These are phyloP conservation scores for Cinnamomum chago DNA, from an alignment of 164 flowering plant species.

Conservation along the genomic window DNA sequence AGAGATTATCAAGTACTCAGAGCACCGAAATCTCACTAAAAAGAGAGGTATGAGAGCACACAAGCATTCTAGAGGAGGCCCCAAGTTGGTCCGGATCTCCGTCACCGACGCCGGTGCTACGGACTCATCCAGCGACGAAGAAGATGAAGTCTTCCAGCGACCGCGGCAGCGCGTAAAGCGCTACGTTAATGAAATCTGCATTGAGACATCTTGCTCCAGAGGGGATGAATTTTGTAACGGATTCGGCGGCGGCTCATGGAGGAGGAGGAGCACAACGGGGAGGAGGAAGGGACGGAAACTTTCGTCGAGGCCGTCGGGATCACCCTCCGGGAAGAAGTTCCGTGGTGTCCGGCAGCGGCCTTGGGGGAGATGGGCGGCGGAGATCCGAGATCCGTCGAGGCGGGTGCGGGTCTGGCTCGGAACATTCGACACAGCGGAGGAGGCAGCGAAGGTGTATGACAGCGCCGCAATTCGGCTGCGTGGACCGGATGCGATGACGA, in stretches of 20 bases:
- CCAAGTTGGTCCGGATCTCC: constrained; percentile 31
- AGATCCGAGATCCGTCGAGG: constrained; percentile 59
- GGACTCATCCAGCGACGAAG: constrained; percentile 60
- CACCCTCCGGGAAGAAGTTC: constrained; percentile 11
- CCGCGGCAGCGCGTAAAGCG: constrained; percentile 36
- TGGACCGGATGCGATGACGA: constrained; percentile 57
- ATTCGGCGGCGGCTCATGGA: background rate
- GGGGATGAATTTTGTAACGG: background rate
- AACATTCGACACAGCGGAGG: constrained; percentile 65
- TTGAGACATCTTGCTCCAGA: constrained; percentile 6
- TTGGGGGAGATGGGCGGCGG: constrained; percentile 79
- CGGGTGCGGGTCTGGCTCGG: constrained; percentile 69
- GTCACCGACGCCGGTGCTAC: constrained; percentile 53
- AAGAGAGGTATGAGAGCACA: background rate
- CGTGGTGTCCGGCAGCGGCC: constrained; percentile 66
- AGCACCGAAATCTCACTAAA: constrained; percentile 29
- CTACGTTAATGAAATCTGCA: constrained; percentile 36
- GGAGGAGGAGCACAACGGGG: background rate
- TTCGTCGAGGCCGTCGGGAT: background rate
- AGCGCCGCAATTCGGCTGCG: constrained; percentile 49
- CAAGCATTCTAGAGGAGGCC: constrained; percentile 5
- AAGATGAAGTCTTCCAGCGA: constrained; percentile 22
- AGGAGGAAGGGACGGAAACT: constrained; percentile 11
- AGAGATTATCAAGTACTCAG: constrained; percentile 30
- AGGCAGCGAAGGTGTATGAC: constrained; percentile 65